Evolutionary conservation across 2,329 filamentous ascomycete genomes (phyloP).

Genomic region (Sporothrix inflata): DNA sequence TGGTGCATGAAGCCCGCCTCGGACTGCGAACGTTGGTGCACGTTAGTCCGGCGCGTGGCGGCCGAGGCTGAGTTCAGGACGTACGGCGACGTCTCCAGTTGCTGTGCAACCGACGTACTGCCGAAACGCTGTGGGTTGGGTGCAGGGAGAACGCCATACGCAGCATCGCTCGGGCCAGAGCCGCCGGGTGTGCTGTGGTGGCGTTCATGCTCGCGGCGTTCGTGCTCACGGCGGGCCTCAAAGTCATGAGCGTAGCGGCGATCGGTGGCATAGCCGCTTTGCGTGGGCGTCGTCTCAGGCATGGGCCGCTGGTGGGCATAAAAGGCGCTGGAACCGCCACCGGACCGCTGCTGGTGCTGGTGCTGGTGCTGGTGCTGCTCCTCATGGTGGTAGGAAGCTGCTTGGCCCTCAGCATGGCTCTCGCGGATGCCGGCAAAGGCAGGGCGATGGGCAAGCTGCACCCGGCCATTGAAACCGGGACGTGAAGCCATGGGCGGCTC

Average conservation of each 20-base stretch:
- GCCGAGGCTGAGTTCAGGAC: conserved; percentile 15
- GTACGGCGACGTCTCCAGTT: conserved; percentile 27
- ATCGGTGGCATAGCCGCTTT: not conserved
- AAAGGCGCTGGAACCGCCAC: not conserved
- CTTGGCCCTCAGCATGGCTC: conserved; percentile 34
- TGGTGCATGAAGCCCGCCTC: conserved; percentile 29
- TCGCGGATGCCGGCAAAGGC: conserved; percentile 44
- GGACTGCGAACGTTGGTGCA: conserved; percentile 35
- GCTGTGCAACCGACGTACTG: conserved; percentile 18
- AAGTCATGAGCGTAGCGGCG: not conserved
- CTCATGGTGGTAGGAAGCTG: not conserved
- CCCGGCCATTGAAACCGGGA: conserved; percentile 34
- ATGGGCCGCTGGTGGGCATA: not conserved
- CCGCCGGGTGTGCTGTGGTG: not conserved
- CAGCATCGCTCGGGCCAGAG: not conserved
- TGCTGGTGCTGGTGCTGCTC: not conserved
- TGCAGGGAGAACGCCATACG: conserved; percentile 25
- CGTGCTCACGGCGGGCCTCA: not conserved
- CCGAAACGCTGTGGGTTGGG: conserved; percentile 26
- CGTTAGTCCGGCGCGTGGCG: not conserved
- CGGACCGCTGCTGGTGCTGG: not conserved
- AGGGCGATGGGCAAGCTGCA: conserved; percentile 40
- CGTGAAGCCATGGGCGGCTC: conserved; percentile 33
- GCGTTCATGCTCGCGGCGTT: not conserved
- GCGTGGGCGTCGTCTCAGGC: not conserved